phyloP scores from a whole-genome alignment of 1,139 yeast species.

The Sugiyamaella pinicola region DNA sequence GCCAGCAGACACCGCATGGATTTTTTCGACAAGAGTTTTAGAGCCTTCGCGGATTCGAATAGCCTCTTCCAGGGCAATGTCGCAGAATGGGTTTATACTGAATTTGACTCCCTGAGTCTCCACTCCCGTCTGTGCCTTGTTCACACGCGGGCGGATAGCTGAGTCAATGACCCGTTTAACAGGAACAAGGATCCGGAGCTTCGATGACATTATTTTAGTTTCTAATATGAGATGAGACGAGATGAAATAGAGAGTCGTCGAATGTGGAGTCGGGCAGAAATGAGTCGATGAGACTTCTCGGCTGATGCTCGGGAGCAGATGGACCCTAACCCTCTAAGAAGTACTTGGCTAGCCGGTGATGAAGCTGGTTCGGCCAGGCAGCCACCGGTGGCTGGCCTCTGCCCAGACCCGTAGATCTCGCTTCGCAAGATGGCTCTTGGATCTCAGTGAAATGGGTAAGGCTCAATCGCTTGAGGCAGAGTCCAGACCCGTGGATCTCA shows the following conservation, averaged over 20 bases:
- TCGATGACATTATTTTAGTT: slow-evolving; percentile 33
- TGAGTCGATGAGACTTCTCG: neutral
- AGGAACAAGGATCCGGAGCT: slow-evolving; percentile 83
- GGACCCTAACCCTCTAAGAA: no score
- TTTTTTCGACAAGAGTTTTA: slow-evolving; percentile 66
- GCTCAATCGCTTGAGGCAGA: no score
- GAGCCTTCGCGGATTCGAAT: slow-evolving; percentile 69
- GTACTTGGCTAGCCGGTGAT: no score
- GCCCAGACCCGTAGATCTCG: neutral
- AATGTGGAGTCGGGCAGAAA: neutral
- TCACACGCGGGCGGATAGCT: slow-evolving; percentile 90
- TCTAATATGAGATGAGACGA: neutral
- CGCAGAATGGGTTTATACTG: slow-evolving; percentile 95
- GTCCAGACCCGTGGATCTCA: neutral
- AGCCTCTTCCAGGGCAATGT: slow-evolving; percentile 94
- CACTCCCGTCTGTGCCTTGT: slow-evolving; percentile 80
- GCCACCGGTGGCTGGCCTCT: slow-evolving; percentile 5
- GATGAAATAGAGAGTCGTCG: neutral
- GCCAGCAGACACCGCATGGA: slow-evolving; percentile 94
- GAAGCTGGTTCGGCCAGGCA: no score
- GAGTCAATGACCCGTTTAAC: slow-evolving; percentile 93
- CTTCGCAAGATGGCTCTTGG: neutral
- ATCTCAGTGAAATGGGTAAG: neutral
- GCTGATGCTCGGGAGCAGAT: neutral
- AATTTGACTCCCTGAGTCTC: slow-evolving; percentile 91